Percentiles rank a stretch among this genome's conserved stretches.
Evolutionary conservation across 2,329 filamentous ascomycete species (phyloP).

Genomic region (Madurella fahalii): DNA sequence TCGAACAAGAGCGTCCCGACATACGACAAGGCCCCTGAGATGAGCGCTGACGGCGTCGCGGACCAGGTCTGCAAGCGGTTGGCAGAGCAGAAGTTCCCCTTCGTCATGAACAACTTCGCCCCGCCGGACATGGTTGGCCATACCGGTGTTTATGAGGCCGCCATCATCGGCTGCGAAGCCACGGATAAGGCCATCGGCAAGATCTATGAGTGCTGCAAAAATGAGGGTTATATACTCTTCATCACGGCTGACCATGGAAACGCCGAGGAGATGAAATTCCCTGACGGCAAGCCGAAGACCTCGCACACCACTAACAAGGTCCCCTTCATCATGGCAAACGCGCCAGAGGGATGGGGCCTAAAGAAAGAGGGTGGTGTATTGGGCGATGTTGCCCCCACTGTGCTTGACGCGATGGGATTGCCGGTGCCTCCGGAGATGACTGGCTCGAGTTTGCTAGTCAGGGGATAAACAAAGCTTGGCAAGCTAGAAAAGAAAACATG

Average conservation of each 20-base stretch:
- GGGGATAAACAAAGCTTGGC: constrained; percentile 44
- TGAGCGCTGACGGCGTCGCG: constrained; percentile 88
- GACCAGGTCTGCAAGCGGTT: constrained; percentile 87
- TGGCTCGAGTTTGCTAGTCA: constrained; percentile 76
- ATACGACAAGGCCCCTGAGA: constrained; percentile 91
- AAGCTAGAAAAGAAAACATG: background rate
- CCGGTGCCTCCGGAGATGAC: constrained; percentile 90
- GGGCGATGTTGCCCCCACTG: constrained; percentile 92
- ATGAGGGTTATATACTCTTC: constrained; percentile 88
- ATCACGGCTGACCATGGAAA: constrained; percentile 97
- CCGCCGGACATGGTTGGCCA: constrained; percentile 99
- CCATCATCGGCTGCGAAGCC: constrained; percentile 75
- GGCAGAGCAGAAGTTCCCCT: constrained; percentile 80
- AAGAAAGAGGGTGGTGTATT: constrained; percentile 85
- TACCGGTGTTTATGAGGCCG: constrained; percentile 94
- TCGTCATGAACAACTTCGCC: constrained; percentile 99
- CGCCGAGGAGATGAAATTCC: constrained; percentile 97
- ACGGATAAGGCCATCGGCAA: constrained; percentile 92
- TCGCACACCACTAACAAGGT: constrained; percentile 98
- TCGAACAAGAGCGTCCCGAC: constrained; percentile 88
- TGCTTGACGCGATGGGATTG: constrained; percentile 87
- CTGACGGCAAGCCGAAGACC: constrained; percentile 94
- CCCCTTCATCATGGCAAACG: constrained; percentile 96
- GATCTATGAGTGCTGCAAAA: constrained; percentile 91
- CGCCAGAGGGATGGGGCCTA: constrained; percentile 81